Conservation (phyloP, 164 flowering plant genomes). For the Pachysandra terminalis region DNA sequence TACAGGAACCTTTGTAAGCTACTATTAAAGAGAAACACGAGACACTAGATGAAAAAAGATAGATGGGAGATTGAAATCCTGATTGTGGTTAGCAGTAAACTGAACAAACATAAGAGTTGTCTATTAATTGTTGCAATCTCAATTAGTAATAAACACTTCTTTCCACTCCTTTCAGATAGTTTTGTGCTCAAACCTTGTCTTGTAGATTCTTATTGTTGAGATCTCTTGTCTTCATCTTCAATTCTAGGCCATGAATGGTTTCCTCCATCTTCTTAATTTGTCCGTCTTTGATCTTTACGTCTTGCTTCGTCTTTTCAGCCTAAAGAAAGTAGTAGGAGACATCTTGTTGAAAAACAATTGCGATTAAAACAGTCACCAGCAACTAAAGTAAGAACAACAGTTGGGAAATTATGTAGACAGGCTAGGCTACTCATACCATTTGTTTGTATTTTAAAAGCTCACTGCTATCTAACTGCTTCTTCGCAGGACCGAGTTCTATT, state of each 20-base stretch:
- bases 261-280: constrained; percentile 86
- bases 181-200: constrained; percentile 59
- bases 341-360: neutral
- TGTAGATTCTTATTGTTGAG: constrained; percentile 61
- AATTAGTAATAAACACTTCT: too few relatives aligned
- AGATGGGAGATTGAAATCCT: too few relatives aligned
- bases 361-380: neutral
- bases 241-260: constrained; percentile 50
- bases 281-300: constrained; percentile 65
- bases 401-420: constrained; percentile 5
- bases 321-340: constrained; percentile 17
- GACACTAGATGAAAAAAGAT: too few relatives aligned
- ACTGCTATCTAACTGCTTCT: constrained; percentile 66
- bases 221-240: constrained; percentile 72
- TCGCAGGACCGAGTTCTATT: constrained; percentile 91
- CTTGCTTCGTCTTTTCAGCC: constrained; percentile 86
- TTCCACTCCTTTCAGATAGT: neutral
- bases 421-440: constrained; percentile 41
- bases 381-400: neutral
- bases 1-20: too few relatives aligned
- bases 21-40: too few relatives aligned
- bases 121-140: too few relatives aligned
- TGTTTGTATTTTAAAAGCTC: constrained; percentile 75
- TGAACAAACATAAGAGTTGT: too few relatives aligned
- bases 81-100: too few relatives aligned